A percentile compares a stretch with the other conserved stretches of the same genome.
Evolutionary conservation across 2,329 filamentous ascomycete species (phyloP).

Genomic region (Aspergillus jensenii): DNA sequence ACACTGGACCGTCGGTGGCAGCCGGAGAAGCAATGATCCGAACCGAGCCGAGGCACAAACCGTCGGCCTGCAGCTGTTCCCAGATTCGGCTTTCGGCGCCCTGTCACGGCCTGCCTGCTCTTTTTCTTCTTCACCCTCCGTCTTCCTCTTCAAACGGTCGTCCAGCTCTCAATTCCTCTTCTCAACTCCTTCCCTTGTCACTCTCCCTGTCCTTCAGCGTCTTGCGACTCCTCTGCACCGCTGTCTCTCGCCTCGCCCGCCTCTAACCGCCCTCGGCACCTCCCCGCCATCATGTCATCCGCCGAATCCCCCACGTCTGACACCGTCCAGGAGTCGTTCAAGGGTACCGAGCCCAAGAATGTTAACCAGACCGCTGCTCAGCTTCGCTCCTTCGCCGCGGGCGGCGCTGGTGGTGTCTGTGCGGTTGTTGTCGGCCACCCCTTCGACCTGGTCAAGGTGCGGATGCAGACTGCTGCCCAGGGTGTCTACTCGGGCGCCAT

Average conservation of each 20-base stretch:
- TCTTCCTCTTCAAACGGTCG: neutral
- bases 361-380: conserved; percentile 55
- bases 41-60: conserved; percentile 27
- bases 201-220: neutral
- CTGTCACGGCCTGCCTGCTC: neutral
- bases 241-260: conserved; percentile 4
- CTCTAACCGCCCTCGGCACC: conserved; percentile 8
- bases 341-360: conserved; percentile 28
- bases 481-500: conserved; percentile 88
- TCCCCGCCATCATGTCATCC: conserved; percentile 29
- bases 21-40: conserved; percentile 13
- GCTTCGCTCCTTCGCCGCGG: conserved; percentile 80
- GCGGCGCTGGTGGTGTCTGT: conserved; percentile 90
- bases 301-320: conserved; percentile 30
- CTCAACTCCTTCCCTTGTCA: neutral
- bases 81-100: conserved; percentile 8
- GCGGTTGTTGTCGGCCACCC: conserved; percentile 94
- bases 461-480: conserved; percentile 91
- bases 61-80: conserved; percentile 3
- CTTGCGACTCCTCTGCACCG: neutral
- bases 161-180: neutral
- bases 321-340: conserved; percentile 29
- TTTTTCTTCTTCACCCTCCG: neutral
- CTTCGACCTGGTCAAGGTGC: conserved; percentile 97
- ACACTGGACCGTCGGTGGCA: neutral